Evolutionary conservation across 768 basidiomycete genomes (phyloP).

Genomic region (Phaeolepiota aurea): DNA sequence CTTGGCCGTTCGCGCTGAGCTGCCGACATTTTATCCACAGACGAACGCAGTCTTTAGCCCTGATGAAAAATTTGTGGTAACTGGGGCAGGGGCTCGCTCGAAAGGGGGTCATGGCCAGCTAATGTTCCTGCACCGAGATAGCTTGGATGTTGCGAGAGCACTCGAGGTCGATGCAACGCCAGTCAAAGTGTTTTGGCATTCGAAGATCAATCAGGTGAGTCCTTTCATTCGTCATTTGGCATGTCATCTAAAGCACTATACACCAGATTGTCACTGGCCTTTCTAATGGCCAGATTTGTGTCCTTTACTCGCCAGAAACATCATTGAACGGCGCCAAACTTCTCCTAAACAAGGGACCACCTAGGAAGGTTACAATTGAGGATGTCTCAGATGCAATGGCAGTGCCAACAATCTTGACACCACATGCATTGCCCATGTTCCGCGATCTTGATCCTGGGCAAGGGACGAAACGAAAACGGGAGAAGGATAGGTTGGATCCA

Average conservation of each 20-base stretch:
- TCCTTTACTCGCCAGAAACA: constrained; percentile 86
- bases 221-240: constrained; percentile 7
- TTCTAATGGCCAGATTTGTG: constrained; percentile 80
- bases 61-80: constrained; percentile 83
- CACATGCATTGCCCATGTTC: constrained; percentile 90
- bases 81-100: constrained; percentile 64
- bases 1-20: constrained; percentile 50
- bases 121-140: constrained; percentile 64
- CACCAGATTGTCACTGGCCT: constrained; percentile 78
- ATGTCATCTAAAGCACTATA: constrained; percentile 11
- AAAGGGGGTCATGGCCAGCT: constrained; percentile 67
- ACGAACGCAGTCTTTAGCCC: constrained; percentile 96
- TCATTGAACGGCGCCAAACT: constrained; percentile 92
- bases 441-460: constrained; percentile 68
- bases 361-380: constrained; percentile 73
- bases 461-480: constrained; percentile 81
- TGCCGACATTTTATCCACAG: constrained; percentile 78
- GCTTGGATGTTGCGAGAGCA: constrained; percentile 59
- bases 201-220: constrained; percentile 92
- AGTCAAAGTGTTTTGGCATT: constrained; percentile 90
- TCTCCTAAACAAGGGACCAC: constrained; percentile 78
- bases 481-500: constrained; percentile 83
- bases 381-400: constrained; percentile 84
- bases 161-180: constrained; percentile 71
- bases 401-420: constrained; percentile 84